Evolutionary conservation across 1,284 basidiomycete species (phyloP), one percentile per base, ranked within the genome.

Genomic region (Inonotus hispidus): DNA sequence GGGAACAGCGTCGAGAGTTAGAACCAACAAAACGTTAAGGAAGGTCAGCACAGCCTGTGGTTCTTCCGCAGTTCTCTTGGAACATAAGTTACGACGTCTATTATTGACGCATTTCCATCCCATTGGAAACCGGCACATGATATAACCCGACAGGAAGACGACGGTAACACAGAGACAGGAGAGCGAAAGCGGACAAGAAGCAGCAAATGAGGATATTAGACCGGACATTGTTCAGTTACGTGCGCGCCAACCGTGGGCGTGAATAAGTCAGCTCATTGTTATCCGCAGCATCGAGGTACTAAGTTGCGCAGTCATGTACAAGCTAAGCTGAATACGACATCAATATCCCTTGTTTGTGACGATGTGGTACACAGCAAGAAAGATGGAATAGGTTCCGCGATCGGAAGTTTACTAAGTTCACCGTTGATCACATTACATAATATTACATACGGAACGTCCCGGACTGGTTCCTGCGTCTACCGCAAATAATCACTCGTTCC

Each of bases 291-390:
- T 35, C 50, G n/a, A 52, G 35, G 21, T 35, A 49, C 2, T 37
- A 29, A n/a, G 43, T 32, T 49, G 56, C 56, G 56, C 56, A 58
- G 56, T 19, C n/a, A 45, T n/a, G 27, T n/a, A n/a, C n/a, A n/a
- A n/a, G n/a, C n/a, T n/a, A n/a, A n/a, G n/a, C n/a, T n/a, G n/a
- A n/a, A n/a, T n/a, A n/a, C n/a, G n/a, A n/a, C n/a, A n/a, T n/a
- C n/a, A n/a, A n/a, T n/a, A n/a, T n/a, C n/a, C n/a, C n/a, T n/a
- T n/a, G n/a, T n/a, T n/a, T n/a, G n/a, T n/a, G n/a, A n/a, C n/a
- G n/a, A n/a, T n/a, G n/a, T n/a, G n/a, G n/a, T n/a, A n/a, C n/a
- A n/a, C n/a, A n/a, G n/a, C n/a, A n/a, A n/a, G n/a, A n/a, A n/a
- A n/a, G n/a, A n/a, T n/a, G n/a, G n/a, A n/a, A n/a, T n/a, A n/a